phyloP scores from a whole-genome alignment of 2,329 filamentous ascomycete genomes.

The Lecanosticta acicola region DNA sequence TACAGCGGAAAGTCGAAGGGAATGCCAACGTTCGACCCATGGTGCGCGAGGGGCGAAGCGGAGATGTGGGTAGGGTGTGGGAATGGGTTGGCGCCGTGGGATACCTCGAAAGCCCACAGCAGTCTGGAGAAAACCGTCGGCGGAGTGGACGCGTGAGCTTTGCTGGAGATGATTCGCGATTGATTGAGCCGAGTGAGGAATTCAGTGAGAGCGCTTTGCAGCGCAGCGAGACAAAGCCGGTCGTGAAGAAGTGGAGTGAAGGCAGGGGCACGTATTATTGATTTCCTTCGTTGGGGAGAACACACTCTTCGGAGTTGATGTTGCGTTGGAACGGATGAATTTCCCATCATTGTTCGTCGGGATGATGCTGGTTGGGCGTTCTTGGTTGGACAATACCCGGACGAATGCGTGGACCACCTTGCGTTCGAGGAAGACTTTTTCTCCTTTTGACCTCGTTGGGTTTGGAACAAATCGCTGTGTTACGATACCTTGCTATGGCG shows the following conservation, averaged over 20 bases:
- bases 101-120: conserved; percentile 26
- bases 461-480: too few species aligned
- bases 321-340: background rate
- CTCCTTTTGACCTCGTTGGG: too few species aligned
- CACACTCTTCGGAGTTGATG: background rate
- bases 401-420: too few species aligned
- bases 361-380: too few species aligned
- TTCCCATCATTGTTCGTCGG: background rate
- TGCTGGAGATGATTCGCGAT: conserved; percentile 17
- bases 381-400: too few species aligned
- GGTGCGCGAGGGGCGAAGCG: conserved; percentile 56
- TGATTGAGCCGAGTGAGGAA: conserved; percentile 11
- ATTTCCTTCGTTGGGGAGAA: conserved; percentile 5
- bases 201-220: conserved; percentile 11
- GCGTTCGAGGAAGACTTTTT: too few species aligned
- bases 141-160: conserved; percentile 29
- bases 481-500: too few species aligned
- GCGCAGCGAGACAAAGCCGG: conserved; percentile 17
- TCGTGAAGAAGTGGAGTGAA: conserved; percentile 41
- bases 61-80: conserved; percentile 58
- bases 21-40: conserved; percentile 86
- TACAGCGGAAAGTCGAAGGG: conserved; percentile 78
- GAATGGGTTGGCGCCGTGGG: conserved; percentile 60
- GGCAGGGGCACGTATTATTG: conserved; percentile 42
- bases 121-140: conserved; percentile 15